Evolutionary conservation across 1,284 basidiomycete species (phyloP).

Genomic region (Cystobasidium pallidum): DNA sequence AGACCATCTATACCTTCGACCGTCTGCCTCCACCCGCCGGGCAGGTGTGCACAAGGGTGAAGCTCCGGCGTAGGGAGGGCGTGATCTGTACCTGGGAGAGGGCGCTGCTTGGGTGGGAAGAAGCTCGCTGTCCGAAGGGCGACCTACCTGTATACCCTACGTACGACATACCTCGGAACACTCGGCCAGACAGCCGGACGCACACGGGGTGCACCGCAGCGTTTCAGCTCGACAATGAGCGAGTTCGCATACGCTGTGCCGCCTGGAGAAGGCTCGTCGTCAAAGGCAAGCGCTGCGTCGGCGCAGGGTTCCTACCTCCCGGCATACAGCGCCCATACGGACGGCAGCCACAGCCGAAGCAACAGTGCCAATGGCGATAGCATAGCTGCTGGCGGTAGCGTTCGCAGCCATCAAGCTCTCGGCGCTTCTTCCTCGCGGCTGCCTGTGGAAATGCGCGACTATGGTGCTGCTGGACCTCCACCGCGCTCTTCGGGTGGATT

Average conservation of each 20-base stretch:
- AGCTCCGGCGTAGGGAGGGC: too few relatives aligned
- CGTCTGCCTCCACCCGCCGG: too few relatives aligned
- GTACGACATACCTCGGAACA: too few relatives aligned
- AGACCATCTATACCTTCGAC: too few relatives aligned
- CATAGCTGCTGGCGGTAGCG: background rate
- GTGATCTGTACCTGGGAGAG: too few relatives aligned
- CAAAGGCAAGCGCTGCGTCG: background rate
- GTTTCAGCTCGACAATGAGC: background rate
- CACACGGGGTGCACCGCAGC: too few relatives aligned
- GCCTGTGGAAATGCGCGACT: background rate
- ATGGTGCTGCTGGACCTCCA: background rate
- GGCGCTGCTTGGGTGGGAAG: too few relatives aligned
- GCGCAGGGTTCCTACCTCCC: background rate
- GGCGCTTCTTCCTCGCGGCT: background rate
- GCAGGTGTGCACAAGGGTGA: too few relatives aligned
- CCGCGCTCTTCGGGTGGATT: conserved; percentile 9
- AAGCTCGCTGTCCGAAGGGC: too few relatives aligned
- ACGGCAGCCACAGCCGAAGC: background rate
- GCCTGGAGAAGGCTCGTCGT: background rate
- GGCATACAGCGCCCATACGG: conserved; percentile 3
- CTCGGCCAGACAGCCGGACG: too few relatives aligned
- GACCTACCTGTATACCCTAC: too few relatives aligned
- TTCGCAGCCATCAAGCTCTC: background rate
- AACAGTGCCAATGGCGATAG: background rate
- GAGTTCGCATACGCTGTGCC: conserved; percentile 2